Conservation (phyloP, 2,329 filamentous ascomycete genomes). For the Stemphylium lycopersici region DNA sequence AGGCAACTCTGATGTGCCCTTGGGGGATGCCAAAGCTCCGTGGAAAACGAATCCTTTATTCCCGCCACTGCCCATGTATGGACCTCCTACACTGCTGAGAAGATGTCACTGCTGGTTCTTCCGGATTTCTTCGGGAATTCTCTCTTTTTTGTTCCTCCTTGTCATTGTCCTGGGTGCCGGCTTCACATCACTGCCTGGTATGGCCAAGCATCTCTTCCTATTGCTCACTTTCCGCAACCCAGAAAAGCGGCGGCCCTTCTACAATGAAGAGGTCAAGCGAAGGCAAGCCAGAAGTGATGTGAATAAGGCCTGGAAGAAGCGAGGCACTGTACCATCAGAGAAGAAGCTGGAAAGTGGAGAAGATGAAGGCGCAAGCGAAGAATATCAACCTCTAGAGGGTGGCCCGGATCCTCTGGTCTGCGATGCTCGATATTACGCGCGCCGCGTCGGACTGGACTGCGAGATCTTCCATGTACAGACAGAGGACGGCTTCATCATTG, state of each 20-base stretch:
- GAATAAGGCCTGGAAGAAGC: slow-evolving; percentile 66
- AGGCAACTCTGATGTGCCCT: slow-evolving; percentile 54
- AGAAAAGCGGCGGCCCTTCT: slow-evolving; percentile 68
- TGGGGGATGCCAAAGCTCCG: slow-evolving; percentile 60
- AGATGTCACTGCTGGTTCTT: slow-evolving; percentile 71
- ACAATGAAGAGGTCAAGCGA: slow-evolving; percentile 71
- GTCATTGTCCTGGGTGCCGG: slow-evolving; percentile 77
- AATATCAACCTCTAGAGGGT: slow-evolving; percentile 78
- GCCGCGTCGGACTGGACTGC: slow-evolving; percentile 83
- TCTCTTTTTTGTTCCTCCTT: slow-evolving; percentile 78
- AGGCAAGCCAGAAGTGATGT: slow-evolving; percentile 62
- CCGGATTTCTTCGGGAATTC: slow-evolving; percentile 70
- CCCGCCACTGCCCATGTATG: slow-evolving; percentile 81
- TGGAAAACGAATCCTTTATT: slow-evolving; percentile 81
- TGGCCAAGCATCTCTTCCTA: slow-evolving; percentile 58
- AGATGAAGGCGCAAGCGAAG: slow-evolving; percentile 50
- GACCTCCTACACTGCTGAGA: slow-evolving; percentile 70
- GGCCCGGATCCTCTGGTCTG: slow-evolving; percentile 79
- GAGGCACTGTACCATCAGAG: slow-evolving; percentile 42
- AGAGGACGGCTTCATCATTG: slow-evolving; percentile 90
- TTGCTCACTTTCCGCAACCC: slow-evolving; percentile 66
- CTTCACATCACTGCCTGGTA: slow-evolving; percentile 67
- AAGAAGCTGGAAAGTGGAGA: slow-evolving; percentile 51
- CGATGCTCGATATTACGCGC: slow-evolving; percentile 84
- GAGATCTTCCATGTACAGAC: slow-evolving; percentile 86